A percentile compares a stretch with the other conserved stretches of the same genome.
phyloP scores from a whole-genome alignment of 2,329 filamentous ascomycete species.

The Trichoderma brevicompactum region DNA sequence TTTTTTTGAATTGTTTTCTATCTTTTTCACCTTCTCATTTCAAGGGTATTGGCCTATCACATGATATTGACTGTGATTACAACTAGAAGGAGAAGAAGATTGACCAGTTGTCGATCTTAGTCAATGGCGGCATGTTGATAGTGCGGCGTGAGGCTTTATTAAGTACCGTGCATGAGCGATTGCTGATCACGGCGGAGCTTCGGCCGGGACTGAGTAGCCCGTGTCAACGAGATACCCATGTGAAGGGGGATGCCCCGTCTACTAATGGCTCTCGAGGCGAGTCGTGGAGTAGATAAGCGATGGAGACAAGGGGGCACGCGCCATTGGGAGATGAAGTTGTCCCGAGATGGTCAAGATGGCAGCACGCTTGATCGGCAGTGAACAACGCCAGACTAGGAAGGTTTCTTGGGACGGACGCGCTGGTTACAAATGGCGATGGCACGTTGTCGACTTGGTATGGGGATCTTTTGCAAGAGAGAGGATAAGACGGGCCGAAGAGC shows the following conservation, averaged over 20 bases:
- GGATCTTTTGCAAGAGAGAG: not conserved
- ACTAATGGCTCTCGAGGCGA: constrained; percentile 3
- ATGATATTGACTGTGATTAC: not conserved
- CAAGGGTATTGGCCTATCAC: not conserved
- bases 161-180: not conserved
- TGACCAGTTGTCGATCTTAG: not conserved
- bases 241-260: not conserved
- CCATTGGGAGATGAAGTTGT: not conserved
- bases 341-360: not conserved
- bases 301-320: not conserved
- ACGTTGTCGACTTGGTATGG: not conserved
- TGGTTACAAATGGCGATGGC: not conserved
- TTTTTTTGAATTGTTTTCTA: not conserved
- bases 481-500: constrained; percentile 6
- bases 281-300: constrained; percentile 17
- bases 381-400: not conserved
- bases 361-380: constrained; percentile 1
- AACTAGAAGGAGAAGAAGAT: not conserved
- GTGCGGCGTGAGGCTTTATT: not conserved
- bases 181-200: constrained; percentile 3
- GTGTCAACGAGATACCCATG: not conserved
- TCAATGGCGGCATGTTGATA: not conserved
- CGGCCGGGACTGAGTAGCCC: too few relatives aligned
- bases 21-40: not conserved
- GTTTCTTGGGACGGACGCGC: not conserved